phyloP scores from a whole-genome alignment of 1,139 yeast genomes.

The Scheffersomyces insectosa region DNA sequence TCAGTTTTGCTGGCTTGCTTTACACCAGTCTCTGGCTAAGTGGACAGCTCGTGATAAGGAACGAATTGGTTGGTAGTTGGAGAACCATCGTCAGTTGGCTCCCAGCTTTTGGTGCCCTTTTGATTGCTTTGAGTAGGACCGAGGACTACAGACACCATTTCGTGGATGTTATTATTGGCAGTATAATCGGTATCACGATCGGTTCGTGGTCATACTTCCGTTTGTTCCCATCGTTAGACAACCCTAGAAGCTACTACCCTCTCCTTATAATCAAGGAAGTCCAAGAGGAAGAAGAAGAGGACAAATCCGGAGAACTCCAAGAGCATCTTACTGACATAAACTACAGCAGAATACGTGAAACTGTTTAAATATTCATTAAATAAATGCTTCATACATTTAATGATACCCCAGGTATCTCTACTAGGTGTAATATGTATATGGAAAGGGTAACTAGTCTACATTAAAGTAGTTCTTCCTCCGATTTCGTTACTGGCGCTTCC shows the following conservation, averaged over 20 bases:
- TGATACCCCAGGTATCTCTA: too few species aligned
- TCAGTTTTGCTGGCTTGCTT: conserved; percentile 66
- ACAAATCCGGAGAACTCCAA: neutral
- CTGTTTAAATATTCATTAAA: neutral
- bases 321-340: neutral
- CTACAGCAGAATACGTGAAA: neutral
- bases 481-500: conserved; percentile 81
- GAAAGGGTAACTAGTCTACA: conserved; percentile 32
- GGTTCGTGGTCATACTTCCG: conserved; percentile 42
- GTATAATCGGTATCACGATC: conserved; percentile 47
- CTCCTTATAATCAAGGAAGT: conserved; percentile 15
- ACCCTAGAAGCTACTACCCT: conserved; percentile 26
- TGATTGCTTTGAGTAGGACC: conserved; percentile 70
- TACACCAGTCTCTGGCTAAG: conserved; percentile 63
- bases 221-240: conserved; percentile 30
- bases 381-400: too few species aligned
- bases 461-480: conserved; percentile 80
- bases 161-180: conserved; percentile 65
- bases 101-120: conserved; percentile 56
- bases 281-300: neutral
- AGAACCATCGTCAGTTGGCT: conserved; percentile 39
- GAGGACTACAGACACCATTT: conserved; percentile 82
- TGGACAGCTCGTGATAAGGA: conserved; percentile 53
- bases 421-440: too few species aligned
- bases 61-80: conserved; percentile 54